A percentile compares a stretch with the other conserved stretches of the same genome.
Conservation (phyloP, 2,329 filamentous ascomycete species). For the Apiospora koreana region DNA sequence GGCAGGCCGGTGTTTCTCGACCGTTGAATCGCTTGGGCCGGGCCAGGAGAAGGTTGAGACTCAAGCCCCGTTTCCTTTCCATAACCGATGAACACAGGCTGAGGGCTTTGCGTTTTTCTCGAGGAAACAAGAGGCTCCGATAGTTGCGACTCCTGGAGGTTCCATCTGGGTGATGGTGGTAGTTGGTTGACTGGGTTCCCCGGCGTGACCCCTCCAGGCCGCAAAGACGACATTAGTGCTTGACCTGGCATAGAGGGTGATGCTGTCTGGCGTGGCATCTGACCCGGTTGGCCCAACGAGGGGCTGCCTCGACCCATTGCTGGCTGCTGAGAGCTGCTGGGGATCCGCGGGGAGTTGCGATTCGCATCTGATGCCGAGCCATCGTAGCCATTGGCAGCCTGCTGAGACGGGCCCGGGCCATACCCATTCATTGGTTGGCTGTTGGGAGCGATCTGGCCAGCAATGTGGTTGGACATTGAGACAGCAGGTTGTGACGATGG, state of each 20-base stretch:
- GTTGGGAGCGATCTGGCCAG: not conserved
- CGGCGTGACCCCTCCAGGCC: conserved; percentile 19
- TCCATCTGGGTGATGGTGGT: conserved; percentile 50
- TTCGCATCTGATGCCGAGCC: not conserved
- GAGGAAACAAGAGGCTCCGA: conserved; percentile 48
- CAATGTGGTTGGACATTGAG: conserved; percentile 21
- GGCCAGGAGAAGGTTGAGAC: conserved; percentile 19
- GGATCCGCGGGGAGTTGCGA: not conserved
- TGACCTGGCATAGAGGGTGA: conserved; percentile 22
- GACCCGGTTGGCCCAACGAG: conserved; percentile 18
- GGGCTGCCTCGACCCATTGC: not conserved
- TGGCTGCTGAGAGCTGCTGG: not conserved
- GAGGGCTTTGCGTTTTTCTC: conserved; percentile 35
- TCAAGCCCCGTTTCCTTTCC: conserved; percentile 52
- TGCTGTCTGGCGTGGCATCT: conserved; percentile 21
- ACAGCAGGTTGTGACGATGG: conserved; percentile 17
- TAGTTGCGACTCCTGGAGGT: conserved; percentile 55
- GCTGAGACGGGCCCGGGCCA: conserved; percentile 10
- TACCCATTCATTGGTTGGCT: conserved; percentile 18
- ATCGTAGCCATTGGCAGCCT: conserved; percentile 18
- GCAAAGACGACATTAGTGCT: conserved; percentile 22
- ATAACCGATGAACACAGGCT: conserved; percentile 38
- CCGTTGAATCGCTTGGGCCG: conserved; percentile 23
- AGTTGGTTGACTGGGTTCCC: conserved; percentile 43
- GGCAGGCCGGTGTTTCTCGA: conserved; percentile 37